A percentile compares a stretch with the other conserved stretches of the same genome.
phyloP scores from a whole-genome alignment of 345 rosid species.

The Passiflora organensis region DNA sequence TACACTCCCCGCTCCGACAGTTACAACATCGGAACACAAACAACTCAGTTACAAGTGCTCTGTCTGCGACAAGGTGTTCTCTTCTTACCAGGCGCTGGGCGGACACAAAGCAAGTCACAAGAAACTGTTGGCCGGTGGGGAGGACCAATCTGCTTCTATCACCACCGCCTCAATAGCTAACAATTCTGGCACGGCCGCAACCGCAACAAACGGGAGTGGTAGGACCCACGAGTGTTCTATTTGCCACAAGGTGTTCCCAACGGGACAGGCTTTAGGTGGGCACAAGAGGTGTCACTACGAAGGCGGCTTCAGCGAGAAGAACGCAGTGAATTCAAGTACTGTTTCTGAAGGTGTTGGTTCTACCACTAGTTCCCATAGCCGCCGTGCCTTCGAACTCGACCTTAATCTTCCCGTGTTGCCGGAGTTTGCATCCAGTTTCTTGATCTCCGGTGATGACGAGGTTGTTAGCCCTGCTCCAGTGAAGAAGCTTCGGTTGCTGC shows the following conservation, averaged over 20 bases:
- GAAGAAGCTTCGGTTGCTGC: slow-evolving; percentile 18
- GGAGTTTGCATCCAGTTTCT: slow-evolving; percentile 13
- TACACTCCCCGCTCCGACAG: no score
- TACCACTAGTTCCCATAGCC: slow-evolving; percentile 4
- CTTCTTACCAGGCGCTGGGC: slow-evolving; percentile 28
- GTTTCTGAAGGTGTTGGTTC: slow-evolving; percentile 22
- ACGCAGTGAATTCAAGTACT: slow-evolving; percentile 5
- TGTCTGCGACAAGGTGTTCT: slow-evolving; percentile 20
- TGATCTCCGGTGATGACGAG: slow-evolving; percentile 25
- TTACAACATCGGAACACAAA: neutral
- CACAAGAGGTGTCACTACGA: slow-evolving; percentile 38
- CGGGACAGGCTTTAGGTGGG: slow-evolving; percentile 52
- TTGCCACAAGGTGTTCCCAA: slow-evolving; percentile 20
- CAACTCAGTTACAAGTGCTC: slow-evolving; percentile 14
- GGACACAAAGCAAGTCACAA: slow-evolving; percentile 31
- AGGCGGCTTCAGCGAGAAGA: slow-evolving; percentile 17
- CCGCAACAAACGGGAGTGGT: slow-evolving; percentile 11
- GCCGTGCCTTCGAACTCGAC: slow-evolving; percentile 16
- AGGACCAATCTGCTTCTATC: slow-evolving; percentile 5
- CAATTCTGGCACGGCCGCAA: neutral
- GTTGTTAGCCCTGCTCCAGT: slow-evolving; percentile 28
- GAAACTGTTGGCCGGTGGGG: slow-evolving; percentile 8
- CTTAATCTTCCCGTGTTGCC: slow-evolving; percentile 32
- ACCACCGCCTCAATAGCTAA: neutral
- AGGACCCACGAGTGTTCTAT: slow-evolving; percentile 24